These are phyloP conservation scores for Agapanthus africanus DNA, from an alignment of 106 monocot species.

Conservation along the genomic window DNA sequence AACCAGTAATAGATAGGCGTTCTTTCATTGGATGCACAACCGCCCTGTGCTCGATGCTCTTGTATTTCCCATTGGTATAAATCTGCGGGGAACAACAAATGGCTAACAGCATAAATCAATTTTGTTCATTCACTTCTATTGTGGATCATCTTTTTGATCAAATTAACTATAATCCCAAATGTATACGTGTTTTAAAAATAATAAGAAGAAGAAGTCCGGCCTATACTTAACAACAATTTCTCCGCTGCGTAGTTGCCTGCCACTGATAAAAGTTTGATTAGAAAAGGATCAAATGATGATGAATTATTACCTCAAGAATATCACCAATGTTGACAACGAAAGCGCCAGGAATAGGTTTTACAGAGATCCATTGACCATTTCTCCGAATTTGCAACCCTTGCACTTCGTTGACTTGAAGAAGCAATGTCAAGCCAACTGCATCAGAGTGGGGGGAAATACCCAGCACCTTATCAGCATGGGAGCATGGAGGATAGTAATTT, in stretches of 20 bases:
- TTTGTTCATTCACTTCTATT: no score
- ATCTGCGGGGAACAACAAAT: not conserved
- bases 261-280: no score
- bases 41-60: constrained; percentile 10
- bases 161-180: no score
- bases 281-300: no score
- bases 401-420: constrained; percentile 15
- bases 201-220: no score
- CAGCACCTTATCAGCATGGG: not conserved
- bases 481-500: constrained; percentile 15
- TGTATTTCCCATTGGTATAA: constrained; percentile 6
- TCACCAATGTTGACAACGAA: constrained; percentile 35
- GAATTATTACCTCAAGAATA: constrained; percentile 32
- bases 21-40: not conserved
- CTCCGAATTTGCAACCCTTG: constrained; percentile 16
- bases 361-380: constrained; percentile 16
- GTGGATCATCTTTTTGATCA: no score
- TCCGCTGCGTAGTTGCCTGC: no score
- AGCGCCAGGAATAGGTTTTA: constrained; percentile 23
- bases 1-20: constrained; percentile 15
- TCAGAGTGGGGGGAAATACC: constrained; percentile 14
- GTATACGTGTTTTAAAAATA: no score
- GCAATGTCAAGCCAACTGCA: constrained; percentile 11
- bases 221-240: no score
- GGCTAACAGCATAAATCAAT: no score